Percentiles rank a stretch among this genome's conserved stretches.
Evolutionary conservation across 352 stramenopile genomes (phyloP).

Genomic region (Phytophthora fragariaefolia): DNA sequence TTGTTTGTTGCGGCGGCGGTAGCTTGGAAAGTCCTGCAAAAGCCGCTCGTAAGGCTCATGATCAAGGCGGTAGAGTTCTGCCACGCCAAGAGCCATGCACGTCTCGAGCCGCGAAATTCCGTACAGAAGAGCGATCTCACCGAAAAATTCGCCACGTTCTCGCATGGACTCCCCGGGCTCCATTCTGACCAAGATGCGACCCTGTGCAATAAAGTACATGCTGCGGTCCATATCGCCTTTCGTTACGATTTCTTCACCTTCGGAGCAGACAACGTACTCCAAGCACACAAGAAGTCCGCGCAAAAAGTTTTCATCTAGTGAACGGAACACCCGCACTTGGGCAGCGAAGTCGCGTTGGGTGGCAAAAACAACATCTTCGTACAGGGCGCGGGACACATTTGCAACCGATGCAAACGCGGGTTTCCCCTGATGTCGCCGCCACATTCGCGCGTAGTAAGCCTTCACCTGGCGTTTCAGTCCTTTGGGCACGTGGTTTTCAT

Average conservation of each 20-base stretch:
- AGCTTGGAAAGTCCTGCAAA: slow-evolving; percentile 70
- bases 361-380: slow-evolving; percentile 63
- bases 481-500: slow-evolving; percentile 68
- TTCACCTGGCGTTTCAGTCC: slow-evolving; percentile 70
- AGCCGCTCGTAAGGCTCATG: slow-evolving; percentile 68
- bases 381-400: slow-evolving; percentile 51
- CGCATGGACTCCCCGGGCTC: slow-evolving; percentile 53
- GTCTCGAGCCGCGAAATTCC: slow-evolving; percentile 63
- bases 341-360: slow-evolving; percentile 55
- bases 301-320: slow-evolving; percentile 63
- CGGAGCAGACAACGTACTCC: slow-evolving; percentile 68
- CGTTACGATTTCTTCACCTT: slow-evolving; percentile 69
- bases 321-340: slow-evolving; percentile 59
- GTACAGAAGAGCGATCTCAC: slow-evolving; percentile 44
- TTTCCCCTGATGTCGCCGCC: slow-evolving; percentile 52
- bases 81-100: slow-evolving; percentile 57
- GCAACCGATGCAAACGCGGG: slow-evolving; percentile 56
- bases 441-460: slow-evolving; percentile 71
- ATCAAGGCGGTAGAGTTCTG: slow-evolving; percentile 78
- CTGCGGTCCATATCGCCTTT: slow-evolving; percentile 54
- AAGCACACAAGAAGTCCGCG: slow-evolving; percentile 59
- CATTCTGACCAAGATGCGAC: slow-evolving; percentile 61
- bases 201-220: slow-evolving; percentile 65
- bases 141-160: slow-evolving; percentile 69
- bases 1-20: slow-evolving; percentile 51